Base-by-base conservation (phyloP, 768 basidiomycete species). In the Boletus tylopilopsis region DNA sequence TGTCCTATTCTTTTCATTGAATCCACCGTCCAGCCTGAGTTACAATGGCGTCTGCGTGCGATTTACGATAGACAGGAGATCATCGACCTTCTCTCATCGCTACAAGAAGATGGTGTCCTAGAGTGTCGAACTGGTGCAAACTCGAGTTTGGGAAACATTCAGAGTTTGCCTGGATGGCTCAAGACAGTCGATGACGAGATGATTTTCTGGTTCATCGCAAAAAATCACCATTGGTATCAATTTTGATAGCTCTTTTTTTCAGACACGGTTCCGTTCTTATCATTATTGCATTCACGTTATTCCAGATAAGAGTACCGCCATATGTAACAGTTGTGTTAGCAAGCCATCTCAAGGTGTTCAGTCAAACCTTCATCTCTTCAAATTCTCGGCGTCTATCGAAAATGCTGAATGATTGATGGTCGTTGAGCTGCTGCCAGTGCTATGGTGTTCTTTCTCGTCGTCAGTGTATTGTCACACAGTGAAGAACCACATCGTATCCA, bases 1-100 rank as follows among this genome's bases (percentile, higher is more conserved):
- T 19, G 8, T 52, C 29, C 47, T 35, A 24, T 44, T 30, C 38
- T 54, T 56, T 38, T 29, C 47, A 24, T 32, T 51, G 2, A 53
- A 49, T 32, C 29, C 50, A 44, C 49, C 39, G 32, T 15, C 21
- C 53, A 90, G 88, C 71, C 71, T 12, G 86, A 90, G 61, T 69
- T 91, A 47, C 74, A 79, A 44, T 88, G 85, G 85, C 73, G 86
- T 40, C 70, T 92, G 49, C 74, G 82, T 53, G 71, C 78, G 15
- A 80, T 85, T 19, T 91, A 90, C 56, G 89, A 92, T 61, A 74
- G 83, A 47, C 85, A 85, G 54, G 90, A 91, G 61, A 69, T 87
- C 22, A 68, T 73, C 41, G 88, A 90, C n/a, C 51, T 85, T 19
- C 60, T 89, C 39, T 66, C 69, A 13, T 75, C 75, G 46, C 66